These are phyloP conservation scores for Corylus heterophylla DNA, from an alignment of 306 rosid genomes.

Conservation along the genomic window DNA sequence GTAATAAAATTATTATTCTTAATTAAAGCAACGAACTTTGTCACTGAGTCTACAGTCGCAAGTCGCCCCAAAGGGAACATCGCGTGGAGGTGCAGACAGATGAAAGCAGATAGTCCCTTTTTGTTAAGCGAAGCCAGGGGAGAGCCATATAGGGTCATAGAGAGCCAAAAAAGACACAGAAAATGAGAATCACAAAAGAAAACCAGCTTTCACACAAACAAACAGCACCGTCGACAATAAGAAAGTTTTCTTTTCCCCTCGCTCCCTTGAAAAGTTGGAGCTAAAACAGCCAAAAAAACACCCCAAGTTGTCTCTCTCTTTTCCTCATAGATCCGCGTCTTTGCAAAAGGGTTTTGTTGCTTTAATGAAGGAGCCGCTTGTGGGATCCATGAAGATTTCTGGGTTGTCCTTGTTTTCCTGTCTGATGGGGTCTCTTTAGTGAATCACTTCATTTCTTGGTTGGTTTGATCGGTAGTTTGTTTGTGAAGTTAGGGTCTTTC, in stretches of 20 bases:
- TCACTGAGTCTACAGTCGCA: background rate
- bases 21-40: background rate
- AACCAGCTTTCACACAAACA: slow-evolving; percentile 46
- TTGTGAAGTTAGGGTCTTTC: slow-evolving; percentile 26
- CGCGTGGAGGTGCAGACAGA: slow-evolving; percentile 25
- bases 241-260: slow-evolving; percentile 14
- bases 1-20: no score
- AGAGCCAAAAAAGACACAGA: slow-evolving; percentile 27
- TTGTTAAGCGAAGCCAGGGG: background rate
- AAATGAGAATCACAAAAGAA: slow-evolving; percentile 32
- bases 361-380: slow-evolving; percentile 29
- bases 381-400: slow-evolving; percentile 57
- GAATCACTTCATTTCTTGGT: slow-evolving; percentile 26
- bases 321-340: slow-evolving; percentile 38
- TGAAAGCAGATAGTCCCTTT: background rate
- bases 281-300: slow-evolving; percentile 28
- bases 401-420: slow-evolving; percentile 45
- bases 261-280: background rate
- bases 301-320: slow-evolving; percentile 26
- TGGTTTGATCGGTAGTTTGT: slow-evolving; percentile 22
- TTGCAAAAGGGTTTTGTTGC: slow-evolving; percentile 22
- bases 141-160: background rate
- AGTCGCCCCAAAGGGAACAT: slow-evolving; percentile 4
- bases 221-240: slow-evolving; percentile 21
- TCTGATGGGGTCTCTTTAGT: slow-evolving; percentile 35